Conservation (phyloP, 1,139 yeast genomes). For the Blastobotrys indianensis region DNA sequence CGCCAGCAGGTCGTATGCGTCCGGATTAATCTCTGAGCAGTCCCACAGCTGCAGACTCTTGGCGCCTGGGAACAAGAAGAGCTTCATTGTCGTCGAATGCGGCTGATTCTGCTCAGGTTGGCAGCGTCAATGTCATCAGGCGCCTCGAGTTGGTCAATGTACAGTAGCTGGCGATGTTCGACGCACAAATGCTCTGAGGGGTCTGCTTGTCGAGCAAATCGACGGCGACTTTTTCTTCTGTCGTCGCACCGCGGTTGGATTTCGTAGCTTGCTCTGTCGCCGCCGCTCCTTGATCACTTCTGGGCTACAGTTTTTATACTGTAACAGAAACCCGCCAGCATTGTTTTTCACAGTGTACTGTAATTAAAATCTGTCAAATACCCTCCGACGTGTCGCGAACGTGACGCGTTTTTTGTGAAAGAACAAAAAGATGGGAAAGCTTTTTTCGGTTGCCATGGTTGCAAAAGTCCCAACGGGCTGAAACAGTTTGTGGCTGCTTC, state of each 20-base stretch:
- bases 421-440: no score
- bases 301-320: conserved; percentile 43
- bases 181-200: conserved; percentile 76
- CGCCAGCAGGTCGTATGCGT: conserved; percentile 63
- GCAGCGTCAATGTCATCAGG: conserved; percentile 71
- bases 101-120: conserved; percentile 60
- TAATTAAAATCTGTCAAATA: no score
- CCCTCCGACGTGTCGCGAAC: no score
- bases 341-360: conserved; percentile 51
- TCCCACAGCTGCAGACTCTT: conserved; percentile 75
- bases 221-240: conserved; percentile 74
- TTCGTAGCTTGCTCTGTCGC: conserved; percentile 4
- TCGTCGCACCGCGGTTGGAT: conserved; percentile 53
- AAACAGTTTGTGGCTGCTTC: no score
- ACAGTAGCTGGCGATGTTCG: conserved; percentile 59
- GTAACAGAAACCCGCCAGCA: conserved; percentile 42
- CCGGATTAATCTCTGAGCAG: conserved; percentile 71
- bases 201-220: conserved; percentile 71
- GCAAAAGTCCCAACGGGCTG: no score
- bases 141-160: conserved; percentile 71
- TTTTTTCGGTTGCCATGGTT: no score
- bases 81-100: conserved; percentile 60
- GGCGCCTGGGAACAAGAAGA: conserved; percentile 50
- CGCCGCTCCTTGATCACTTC: conserved; percentile 31
- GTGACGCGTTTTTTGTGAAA: no score